These are phyloP conservation scores for Cicer pinnatifidum DNA, from an alignment of 306 rosid species.

Conservation along the genomic window DNA sequence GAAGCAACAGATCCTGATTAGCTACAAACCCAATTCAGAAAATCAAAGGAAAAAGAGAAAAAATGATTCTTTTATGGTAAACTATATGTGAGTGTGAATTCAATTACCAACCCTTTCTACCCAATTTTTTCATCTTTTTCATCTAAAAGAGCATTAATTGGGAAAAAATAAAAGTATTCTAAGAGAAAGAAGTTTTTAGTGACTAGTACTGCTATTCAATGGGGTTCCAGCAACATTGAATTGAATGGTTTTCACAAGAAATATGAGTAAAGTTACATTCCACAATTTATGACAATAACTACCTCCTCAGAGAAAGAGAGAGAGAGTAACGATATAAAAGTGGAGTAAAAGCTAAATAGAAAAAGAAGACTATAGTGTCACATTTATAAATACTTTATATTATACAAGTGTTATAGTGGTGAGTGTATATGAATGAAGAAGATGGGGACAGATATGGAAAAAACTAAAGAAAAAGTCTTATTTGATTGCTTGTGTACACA, in stretches of 20 bases:
- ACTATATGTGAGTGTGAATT: slow-evolving; percentile 37
- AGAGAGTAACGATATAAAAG: slow-evolving; percentile 41
- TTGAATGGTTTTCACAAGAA: slow-evolving; percentile 54
- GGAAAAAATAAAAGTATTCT: slow-evolving; percentile 36
- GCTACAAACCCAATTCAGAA: slow-evolving; percentile 43
- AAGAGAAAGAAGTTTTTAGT: slow-evolving; percentile 42
- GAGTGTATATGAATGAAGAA: slow-evolving; percentile 31
- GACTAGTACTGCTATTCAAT: slow-evolving; percentile 18
- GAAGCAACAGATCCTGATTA: slow-evolving; percentile 49
- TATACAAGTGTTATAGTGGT: background rate
- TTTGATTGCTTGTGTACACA: slow-evolving; percentile 70
- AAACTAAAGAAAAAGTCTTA: slow-evolving; percentile 57
- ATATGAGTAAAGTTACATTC: slow-evolving; percentile 60
- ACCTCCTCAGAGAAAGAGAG: slow-evolving; percentile 44
- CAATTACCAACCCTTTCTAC: slow-evolving; percentile 37
- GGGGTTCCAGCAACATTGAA: slow-evolving; percentile 44
- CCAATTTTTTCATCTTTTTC: slow-evolving; percentile 33
- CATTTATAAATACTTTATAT: slow-evolving; percentile 29
- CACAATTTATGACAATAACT: slow-evolving; percentile 58
- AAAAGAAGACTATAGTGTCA: slow-evolving; percentile 29
- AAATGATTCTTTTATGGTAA: slow-evolving; percentile 20
- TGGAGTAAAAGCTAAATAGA: slow-evolving; percentile 42
- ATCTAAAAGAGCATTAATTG: slow-evolving; percentile 44
- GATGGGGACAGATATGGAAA: slow-evolving; percentile 44
- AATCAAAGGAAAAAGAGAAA: slow-evolving; percentile 5